Evolutionary conservation across 139 green algal species (phyloP), one percentile per base, ranked within the genome.

Genomic region (Asterochloris erici): DNA sequence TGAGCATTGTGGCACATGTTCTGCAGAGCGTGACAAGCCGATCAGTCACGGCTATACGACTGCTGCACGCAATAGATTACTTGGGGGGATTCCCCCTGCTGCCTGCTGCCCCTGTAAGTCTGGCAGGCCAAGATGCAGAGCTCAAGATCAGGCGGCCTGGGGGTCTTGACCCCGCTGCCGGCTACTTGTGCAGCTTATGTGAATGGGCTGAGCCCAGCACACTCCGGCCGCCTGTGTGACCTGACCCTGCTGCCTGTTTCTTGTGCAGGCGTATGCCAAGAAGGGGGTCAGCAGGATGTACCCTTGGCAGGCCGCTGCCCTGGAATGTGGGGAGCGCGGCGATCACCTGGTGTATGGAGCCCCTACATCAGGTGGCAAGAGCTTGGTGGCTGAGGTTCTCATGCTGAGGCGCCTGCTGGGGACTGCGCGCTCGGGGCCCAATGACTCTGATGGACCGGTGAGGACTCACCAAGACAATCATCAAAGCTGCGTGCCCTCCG

Each of bases 341-440:
- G 38, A 21, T 64, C 95, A 94, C 90, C 80, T 98, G 70, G 90
- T 98, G 68, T 98, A 96, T 89, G 94, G 87, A 75, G 95, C 95
- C 14, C 95, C 95, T n/a, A 98, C 95, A 38, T 94, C 87, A 69
- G 95, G 94, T 23, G 95, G 95, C 28, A 98, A 98, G 88, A 93
- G 85, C 61, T 81, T 98, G 81, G 95, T 98, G 15, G 93, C 94
- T 12, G 95, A 98, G 82, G 79, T 98, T 21, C 82, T 98, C 12
- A 88, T 98, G 87, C 81, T 96, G 62, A 88, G 91, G 17, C 79
- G 88, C 16, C 81, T 96, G 74, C 12, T 78, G 29, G 23, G 21
- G 24, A 77, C 84, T 21, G 66, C 64, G n/a, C 47, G 74, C 10
- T 60, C 74, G 23, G 74, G 74, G 38, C 38, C 38, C 38, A 54